phyloP scores from a whole-genome alignment of 2,329 filamentous ascomycete species.

The Apiospora hydei region DNA sequence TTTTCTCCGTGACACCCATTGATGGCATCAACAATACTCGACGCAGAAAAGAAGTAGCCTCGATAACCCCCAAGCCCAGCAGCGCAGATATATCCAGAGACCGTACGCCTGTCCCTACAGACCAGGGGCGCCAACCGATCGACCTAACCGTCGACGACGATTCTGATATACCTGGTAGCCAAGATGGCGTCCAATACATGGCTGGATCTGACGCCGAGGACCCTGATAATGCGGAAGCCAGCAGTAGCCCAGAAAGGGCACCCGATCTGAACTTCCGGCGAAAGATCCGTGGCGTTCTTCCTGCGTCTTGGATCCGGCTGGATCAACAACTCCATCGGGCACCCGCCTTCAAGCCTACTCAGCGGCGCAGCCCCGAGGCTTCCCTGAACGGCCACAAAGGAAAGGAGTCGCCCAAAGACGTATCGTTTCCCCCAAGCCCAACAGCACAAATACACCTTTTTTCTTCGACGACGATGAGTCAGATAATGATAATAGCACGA shows the following conservation, averaged over 20 bases:
- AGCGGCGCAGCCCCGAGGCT: constrained; percentile 41
- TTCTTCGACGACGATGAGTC: constrained; percentile 56
- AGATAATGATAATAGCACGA: constrained; percentile 44
- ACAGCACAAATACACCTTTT: constrained; percentile 42
- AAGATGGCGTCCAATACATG: constrained; percentile 30
- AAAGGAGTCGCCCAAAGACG: constrained; percentile 60
- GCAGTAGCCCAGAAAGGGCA: constrained; percentile 40
- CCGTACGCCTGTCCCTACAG: constrained; percentile 37
- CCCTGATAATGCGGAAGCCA: constrained; percentile 17
- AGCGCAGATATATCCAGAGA: constrained; percentile 37
- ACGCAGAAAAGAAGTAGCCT: constrained; percentile 23
- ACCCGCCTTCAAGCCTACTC: constrained; percentile 38
- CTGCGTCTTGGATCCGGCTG: constrained; percentile 71
- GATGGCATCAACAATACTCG: constrained; percentile 25
- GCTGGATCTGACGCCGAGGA: constrained; percentile 49
- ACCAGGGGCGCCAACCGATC: constrained; percentile 31
- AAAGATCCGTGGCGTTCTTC: constrained; percentile 66
- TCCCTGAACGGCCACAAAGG: constrained; percentile 48
- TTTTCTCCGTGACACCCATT: constrained; percentile 31
- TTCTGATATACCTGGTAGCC: constrained; percentile 26
- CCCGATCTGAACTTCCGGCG: constrained; percentile 22
- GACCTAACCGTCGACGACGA: constrained; percentile 38
- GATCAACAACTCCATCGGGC: constrained; percentile 55
- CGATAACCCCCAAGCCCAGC: constrained; percentile 40
- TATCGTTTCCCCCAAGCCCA: constrained; percentile 40